These are phyloP conservation scores for Oleoguttula mirabilis DNA, from an alignment of 495 filamentous ascomycete species.

Conservation along the genomic window DNA sequence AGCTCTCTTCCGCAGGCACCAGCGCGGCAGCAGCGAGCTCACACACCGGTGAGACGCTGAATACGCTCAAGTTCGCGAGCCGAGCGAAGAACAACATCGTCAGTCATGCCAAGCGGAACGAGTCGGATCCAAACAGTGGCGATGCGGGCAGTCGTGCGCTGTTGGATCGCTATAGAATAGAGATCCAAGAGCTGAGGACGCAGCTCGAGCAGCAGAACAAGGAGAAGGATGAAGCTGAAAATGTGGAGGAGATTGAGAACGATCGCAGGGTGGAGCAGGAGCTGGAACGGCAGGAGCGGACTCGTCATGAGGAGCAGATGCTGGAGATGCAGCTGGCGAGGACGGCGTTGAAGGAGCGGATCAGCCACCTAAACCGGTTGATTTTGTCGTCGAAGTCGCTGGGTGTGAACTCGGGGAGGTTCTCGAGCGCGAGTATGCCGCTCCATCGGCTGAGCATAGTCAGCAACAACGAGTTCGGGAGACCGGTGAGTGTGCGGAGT, in stretches of 20 bases:
- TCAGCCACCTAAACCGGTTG: slow-evolving; percentile 91
- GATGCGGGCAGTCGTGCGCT: slow-evolving; percentile 78
- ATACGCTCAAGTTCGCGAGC: slow-evolving; percentile 93
- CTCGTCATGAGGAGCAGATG: slow-evolving; percentile 91
- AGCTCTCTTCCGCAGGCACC: slow-evolving; percentile 52
- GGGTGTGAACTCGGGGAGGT: slow-evolving; percentile 58
- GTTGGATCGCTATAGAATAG: slow-evolving; percentile 86
- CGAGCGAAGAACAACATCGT: slow-evolving; percentile 96
- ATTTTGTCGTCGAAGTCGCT: slow-evolving; percentile 92
- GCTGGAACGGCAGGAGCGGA: slow-evolving; percentile 62
- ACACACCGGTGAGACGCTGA: slow-evolving; percentile 78
- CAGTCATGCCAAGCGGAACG: slow-evolving; percentile 89
- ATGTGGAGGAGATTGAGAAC: slow-evolving; percentile 47
- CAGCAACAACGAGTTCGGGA: slow-evolving; percentile 36
- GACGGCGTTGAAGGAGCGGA: slow-evolving; percentile 90
- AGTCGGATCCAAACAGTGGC: slow-evolving; percentile 53
- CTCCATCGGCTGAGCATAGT: slow-evolving; percentile 39
- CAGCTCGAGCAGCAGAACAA: slow-evolving; percentile 72
- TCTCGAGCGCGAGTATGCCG: slow-evolving; percentile 59
- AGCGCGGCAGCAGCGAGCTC: slow-evolving; percentile 42
- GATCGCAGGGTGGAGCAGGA: slow-evolving; percentile 54
- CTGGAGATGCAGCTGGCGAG: slow-evolving; percentile 94
- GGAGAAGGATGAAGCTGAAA: slow-evolving; percentile 51
- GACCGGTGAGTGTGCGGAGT: slow-evolving; percentile 46
- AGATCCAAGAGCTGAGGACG: slow-evolving; percentile 69